A percentile compares a stretch with the other conserved stretches of the same genome.
These are phyloP conservation scores for Glycine latifolia DNA, from an alignment of 306 rosid species.

Conservation along the genomic window DNA sequence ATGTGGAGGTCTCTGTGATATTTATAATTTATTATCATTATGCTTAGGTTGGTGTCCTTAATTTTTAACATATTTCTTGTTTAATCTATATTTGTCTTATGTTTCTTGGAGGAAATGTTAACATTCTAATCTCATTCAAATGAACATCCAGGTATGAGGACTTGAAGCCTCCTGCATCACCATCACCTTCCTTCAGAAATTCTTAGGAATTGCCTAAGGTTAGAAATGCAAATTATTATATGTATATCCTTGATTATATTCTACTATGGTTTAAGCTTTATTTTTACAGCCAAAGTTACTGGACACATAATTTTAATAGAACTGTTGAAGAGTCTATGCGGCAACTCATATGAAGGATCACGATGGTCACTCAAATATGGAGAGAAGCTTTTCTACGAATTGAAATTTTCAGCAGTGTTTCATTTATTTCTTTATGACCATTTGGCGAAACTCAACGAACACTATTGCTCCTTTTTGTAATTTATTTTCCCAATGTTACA, in stretches of 20 bases:
- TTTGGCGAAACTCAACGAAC: slow-evolving; percentile 7
- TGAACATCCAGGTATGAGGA: slow-evolving; percentile 82
- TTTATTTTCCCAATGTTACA: slow-evolving; percentile 14
- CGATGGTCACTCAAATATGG: slow-evolving; percentile 38
- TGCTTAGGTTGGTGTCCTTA: neutral
- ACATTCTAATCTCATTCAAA: slow-evolving; percentile 22
- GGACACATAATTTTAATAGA: slow-evolving; percentile 23
- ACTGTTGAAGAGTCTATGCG: slow-evolving; percentile 40
- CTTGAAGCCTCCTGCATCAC: slow-evolving; percentile 93
- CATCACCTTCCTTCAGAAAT: slow-evolving; percentile 63
- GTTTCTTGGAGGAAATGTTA: neutral
- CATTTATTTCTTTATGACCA: slow-evolving; percentile 36
- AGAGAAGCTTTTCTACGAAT: slow-evolving; percentile 41
- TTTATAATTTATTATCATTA: neutral
- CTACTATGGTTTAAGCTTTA: slow-evolving; percentile 16
- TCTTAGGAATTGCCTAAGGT: slow-evolving; percentile 54
- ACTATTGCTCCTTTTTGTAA: slow-evolving; percentile 38
- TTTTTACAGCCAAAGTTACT: slow-evolving; percentile 12
- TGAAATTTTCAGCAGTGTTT: slow-evolving; percentile 34
- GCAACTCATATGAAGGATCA: slow-evolving; percentile 34
- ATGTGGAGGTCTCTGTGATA: neutral
- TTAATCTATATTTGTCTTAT: slow-evolving; percentile 9
- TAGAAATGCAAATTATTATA: slow-evolving; percentile 34
- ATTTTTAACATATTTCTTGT: neutral
- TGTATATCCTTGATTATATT: slow-evolving; percentile 16